phyloP scores from a whole-genome alignment of 2,329 filamentous ascomycete species.

The Cryphonectria japonica region DNA sequence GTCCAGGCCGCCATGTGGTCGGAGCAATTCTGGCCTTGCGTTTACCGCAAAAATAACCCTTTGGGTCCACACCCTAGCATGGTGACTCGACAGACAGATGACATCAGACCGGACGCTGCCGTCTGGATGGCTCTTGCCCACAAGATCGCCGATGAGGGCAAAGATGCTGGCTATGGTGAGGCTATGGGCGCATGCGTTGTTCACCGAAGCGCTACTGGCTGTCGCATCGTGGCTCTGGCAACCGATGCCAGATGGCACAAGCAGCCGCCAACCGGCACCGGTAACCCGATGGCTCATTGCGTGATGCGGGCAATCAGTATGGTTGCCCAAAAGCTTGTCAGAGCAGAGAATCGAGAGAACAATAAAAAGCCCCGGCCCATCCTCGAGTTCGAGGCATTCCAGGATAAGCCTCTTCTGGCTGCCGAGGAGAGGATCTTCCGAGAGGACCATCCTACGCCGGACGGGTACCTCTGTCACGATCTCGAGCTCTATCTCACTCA shows the following conservation, averaged over 20 bases:
- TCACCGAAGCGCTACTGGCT: conserved; percentile 57
- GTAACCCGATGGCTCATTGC: conserved; percentile 79
- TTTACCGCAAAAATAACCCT: conserved; percentile 86
- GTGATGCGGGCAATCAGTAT: conserved; percentile 81
- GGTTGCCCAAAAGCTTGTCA: conserved; percentile 71
- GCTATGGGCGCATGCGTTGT: conserved; percentile 76
- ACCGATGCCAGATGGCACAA: conserved; percentile 75
- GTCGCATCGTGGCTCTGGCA: conserved; percentile 69
- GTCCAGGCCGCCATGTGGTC: conserved; percentile 77
- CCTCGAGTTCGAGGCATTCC: conserved; percentile 65
- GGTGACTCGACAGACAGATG: conserved; percentile 69
- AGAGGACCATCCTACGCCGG: conserved; percentile 67
- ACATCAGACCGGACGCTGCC: conserved; percentile 66
- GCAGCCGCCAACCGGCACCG: conserved; percentile 53
- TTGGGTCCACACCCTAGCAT: conserved; percentile 81
- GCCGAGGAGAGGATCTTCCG: conserved; percentile 67
- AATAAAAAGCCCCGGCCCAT: conserved; percentile 39
- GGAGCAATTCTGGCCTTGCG: conserved; percentile 77
- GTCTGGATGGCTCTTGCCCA: conserved; percentile 72
- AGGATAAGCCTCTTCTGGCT: conserved; percentile 69
- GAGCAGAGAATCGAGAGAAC: conserved; percentile 52
- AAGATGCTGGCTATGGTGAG: conserved; percentile 64
- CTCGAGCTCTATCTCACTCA: conserved; percentile 94
- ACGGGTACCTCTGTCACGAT: conserved; percentile 92
- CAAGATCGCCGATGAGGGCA: conserved; percentile 63